Evolutionary conservation across 768 basidiomycete genomes (phyloP).

Genomic region (Mycena belliarum): DNA sequence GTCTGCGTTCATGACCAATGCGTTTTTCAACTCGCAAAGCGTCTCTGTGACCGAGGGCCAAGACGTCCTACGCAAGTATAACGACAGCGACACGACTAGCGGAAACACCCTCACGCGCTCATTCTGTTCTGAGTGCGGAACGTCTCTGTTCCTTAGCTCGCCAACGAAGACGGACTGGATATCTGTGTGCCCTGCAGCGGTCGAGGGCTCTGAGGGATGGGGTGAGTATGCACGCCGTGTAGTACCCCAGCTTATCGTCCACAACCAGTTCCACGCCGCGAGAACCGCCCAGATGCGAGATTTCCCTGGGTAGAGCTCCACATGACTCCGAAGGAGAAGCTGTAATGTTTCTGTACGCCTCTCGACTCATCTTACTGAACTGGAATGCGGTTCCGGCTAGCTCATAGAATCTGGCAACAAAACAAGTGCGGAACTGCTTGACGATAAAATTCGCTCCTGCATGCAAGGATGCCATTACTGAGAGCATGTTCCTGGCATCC

Average conservation of each 20-base stretch:
- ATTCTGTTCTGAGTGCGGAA: conserved; percentile 30
- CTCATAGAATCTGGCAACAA: too few species aligned
- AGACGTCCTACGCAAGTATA: conserved; percentile 25
- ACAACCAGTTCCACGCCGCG: conserved; percentile 10
- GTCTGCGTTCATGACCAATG: conserved; percentile 29
- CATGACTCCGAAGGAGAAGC: conserved; percentile 4
- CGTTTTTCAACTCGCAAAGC: conserved; percentile 25
- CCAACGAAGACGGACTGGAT: conserved; percentile 7
- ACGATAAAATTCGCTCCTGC: too few species aligned
- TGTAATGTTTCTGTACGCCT: not conserved
- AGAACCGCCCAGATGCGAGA: conserved; percentile 13
- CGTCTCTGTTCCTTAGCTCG: conserved; percentile 26
- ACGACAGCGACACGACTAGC: conserved; percentile 27
- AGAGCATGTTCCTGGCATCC: too few species aligned
- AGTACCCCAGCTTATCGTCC: not conserved
- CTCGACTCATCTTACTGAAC: too few species aligned
- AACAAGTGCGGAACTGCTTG: too few species aligned
- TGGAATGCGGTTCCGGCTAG: too few species aligned
- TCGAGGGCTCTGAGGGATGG: conserved; percentile 7
- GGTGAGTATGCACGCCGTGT: not conserved
- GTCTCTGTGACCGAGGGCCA: conserved; percentile 21
- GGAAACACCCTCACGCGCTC: conserved; percentile 26
- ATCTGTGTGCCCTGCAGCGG: not conserved
- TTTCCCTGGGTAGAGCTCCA: conserved; percentile 15
- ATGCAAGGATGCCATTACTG: too few species aligned